Evolutionary conservation across 257 asterid species (phyloP).

Genomic region (Mitragyna speciosa): DNA sequence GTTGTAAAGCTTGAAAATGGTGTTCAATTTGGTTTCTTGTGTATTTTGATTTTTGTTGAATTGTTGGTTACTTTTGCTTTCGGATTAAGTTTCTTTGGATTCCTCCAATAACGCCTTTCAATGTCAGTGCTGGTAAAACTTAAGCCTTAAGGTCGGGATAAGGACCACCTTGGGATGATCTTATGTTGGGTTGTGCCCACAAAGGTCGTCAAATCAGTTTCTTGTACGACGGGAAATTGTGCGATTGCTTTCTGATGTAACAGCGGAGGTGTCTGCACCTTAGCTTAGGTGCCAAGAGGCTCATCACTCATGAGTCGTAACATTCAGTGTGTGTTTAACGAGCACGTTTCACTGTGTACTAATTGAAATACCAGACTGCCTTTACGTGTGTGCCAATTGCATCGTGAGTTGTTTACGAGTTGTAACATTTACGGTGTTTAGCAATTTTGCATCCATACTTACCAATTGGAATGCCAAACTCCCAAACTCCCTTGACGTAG

Average conservation of each 20-base stretch:
- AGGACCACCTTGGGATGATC: background rate
- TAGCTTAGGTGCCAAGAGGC: background rate
- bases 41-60: background rate
- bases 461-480: too few species aligned
- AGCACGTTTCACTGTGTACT: background rate
- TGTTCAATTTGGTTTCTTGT: background rate
- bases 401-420: too few species aligned
- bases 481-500: too few species aligned
- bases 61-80: background rate
- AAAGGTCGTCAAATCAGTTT: background rate
- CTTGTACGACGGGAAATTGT: background rate
- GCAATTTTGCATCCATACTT: too few species aligned
- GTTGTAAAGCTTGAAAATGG: background rate
- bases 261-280: background rate
- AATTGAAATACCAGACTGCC: background rate
- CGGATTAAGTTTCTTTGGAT: background rate
- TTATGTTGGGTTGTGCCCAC: background rate
- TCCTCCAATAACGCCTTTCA: background rate
- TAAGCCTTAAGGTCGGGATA: background rate
- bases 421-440: too few species aligned
- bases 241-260: background rate
- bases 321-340: background rate
- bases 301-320: background rate
- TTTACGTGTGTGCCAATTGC: background rate
- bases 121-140: slow-evolving; percentile 3